Evolutionary conservation across 2,329 filamentous ascomycete species (phyloP), one percentile per base, ranked within the genome.

Genomic region (Orbilia blumenaviensis): DNA sequence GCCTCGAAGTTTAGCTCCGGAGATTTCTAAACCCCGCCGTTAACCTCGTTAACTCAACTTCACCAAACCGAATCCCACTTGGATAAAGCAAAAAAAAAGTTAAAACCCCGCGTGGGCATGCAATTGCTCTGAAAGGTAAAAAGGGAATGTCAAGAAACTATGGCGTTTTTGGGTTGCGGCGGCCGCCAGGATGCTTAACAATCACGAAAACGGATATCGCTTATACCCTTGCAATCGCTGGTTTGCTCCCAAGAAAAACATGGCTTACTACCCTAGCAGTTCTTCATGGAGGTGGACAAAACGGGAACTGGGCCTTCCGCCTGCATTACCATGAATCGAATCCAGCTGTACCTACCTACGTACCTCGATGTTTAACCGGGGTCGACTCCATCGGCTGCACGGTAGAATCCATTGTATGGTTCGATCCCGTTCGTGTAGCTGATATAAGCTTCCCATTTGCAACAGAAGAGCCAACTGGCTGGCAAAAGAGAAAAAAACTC

Each of bases 21-120:
- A 64, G 32, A 52, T 64, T 32, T 23, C 56, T 52, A 64, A 64
- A 64, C 44, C 44, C 61, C 61, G 61, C 25, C 32, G 50, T 36
- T 60, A 61, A 61, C 56, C 36, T 23, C 38, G 38, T 32, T 44
- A 56, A 23, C 23, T 16, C 41, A 44, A 18, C n/a, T 44, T 23
- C 41, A 2, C 12, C n/a, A n/a, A n/a, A n/a, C n/a, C n/a, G n/a
- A n/a, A n/a, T 41, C 4, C 38, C n/a, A 12, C 38, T n/a, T 1
- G 16, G 16, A 16, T 10, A 2, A 44, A 44, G 4, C 7, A 56
- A 21, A 23, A 1, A 14, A 21, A 5, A 27, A 25, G 10, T 38
- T 60, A 41, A 60, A 60, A 60, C 54, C 54, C 34, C 27, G 36
- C 54, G 46, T 14, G 3, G 21, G n/a, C 29, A 41, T 16, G 7